Evolutionary conservation across 2,329 filamentous ascomycete genomes (phyloP), one percentile per base, ranked within the genome.

Genomic region (Ceratocystis variospora): DNA sequence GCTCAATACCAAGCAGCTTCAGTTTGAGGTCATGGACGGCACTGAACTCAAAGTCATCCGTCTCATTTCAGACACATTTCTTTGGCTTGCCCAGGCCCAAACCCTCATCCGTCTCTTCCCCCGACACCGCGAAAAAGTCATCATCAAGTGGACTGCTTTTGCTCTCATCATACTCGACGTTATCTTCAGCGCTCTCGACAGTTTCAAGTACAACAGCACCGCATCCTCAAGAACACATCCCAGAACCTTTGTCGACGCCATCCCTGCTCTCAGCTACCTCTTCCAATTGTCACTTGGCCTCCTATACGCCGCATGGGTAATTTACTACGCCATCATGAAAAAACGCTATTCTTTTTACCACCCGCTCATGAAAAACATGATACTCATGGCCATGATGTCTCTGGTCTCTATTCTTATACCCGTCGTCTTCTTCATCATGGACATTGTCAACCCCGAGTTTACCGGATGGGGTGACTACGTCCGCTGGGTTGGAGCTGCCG

Each of bases 71-170:
- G 91, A 96, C 75, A 92, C 94, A 0, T 97, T 97, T 74, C 80
- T 99, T 37, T 97, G 94, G 93, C 84, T 99, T 48, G 94, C 94
- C 0, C 94, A 99, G 76, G 93, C 96, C 0, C 94, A 99, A 77
- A 99, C 94, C 0, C 77, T 99, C 67, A 97, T 97, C 71, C 88
- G 94, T 64, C 80, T 99, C 1, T 99, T 99, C 71, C 94, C 94
- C 6, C 89, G 94, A 44, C 93, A 97, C 73, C 89, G 95, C 72
- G 94, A 99, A 77, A 97, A 97, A 77, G 87, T 97, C 64, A 89
- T 97, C 70, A 99, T 99, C 77, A 97, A 97, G 77, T 99, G 93
- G 93, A 90, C 93, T 17, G 94, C 93, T 1, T 96, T 97, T 73
- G 91, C 88, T 2, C 83, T 99, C 67, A 96, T 99, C 72, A 84